Evolutionary conservation across 768 basidiomycete species (phyloP), one percentile per base, ranked within the genome.

Genomic region (Coprinopsis marcescibilis): DNA sequence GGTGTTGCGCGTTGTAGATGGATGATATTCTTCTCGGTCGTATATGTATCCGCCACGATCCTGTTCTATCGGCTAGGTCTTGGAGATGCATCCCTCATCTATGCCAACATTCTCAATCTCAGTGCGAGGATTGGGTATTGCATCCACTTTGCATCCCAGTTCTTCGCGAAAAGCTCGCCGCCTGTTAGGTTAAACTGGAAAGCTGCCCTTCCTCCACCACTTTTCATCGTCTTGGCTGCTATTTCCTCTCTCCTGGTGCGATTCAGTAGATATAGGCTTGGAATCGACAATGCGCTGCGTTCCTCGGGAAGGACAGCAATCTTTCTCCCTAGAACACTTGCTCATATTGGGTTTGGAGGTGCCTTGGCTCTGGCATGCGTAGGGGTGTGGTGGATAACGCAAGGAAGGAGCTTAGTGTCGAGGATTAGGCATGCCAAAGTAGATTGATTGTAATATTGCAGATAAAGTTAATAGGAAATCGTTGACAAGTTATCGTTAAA

Each of bases 11-110:
- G n/a, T 24, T 35, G 54, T 34, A 78, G 77, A 35, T 89, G 83
- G 80, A 88, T 98, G 83, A 71, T 83, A n/a, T 67, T 60, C 0
- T 91, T 87, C 60, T 90, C 90, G 0, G 60, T 68, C 1, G 64
- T 77, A 1, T 95, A 93, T 60, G 77, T 88, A 33, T 55, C 62
- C 19, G 68, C 76, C 30, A 69, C 83, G 46, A 58, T 78, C 19
- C 51, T 55, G 25, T 52, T 80, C 52, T 74, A 80, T 63, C 55
- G 65, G 35, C 40, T 73, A 21, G 62, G 69, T 20, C 56, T 79
- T 20, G 84, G 83, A 25, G 89, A 90, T 54, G 70, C 74, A 0
- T 80, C 81, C 5, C 70, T 89, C 26, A 83, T 91, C 2, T 87
- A 81, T 56, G 84, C 83, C 49, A 92, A 93, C 56, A 80, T 84